Evolutionary conservation across 169 alveolate species (phyloP).

Genomic region (Cryptosporidium baileyi): DNA sequence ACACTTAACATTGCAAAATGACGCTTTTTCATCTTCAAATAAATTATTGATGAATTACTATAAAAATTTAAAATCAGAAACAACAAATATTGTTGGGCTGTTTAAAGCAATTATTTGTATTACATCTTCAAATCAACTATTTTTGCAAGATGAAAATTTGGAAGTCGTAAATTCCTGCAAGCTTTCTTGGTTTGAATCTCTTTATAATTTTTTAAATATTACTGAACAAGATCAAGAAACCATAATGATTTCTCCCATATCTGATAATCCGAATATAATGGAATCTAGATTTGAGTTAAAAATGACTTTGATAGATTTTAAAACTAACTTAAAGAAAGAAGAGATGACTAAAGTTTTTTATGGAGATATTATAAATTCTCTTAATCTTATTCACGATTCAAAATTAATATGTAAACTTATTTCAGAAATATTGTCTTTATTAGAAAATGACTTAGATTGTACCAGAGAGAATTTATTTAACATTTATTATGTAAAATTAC

Average conservation of each 20-base stretch:
- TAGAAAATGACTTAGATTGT: not conserved
- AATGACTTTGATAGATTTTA: constrained; percentile 4
- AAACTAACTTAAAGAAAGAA: not conserved
- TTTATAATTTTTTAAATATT: constrained; percentile 26
- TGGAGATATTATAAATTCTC: not conserved
- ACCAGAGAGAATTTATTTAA: not conserved
- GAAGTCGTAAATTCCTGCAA: constrained; percentile 21
- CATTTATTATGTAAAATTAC: constrained; percentile 3
- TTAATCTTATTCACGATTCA: constrained; percentile 22
- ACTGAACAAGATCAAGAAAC: constrained; percentile 38
- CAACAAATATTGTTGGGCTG: not conserved
- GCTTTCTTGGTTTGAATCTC: constrained; percentile 27
- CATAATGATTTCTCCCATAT: constrained; percentile 9
- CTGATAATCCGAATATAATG: not conserved
- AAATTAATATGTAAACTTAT: not conserved
- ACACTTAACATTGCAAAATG: constrained; percentile 58
- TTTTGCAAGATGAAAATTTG: not conserved
- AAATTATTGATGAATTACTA: constrained; percentile 30
- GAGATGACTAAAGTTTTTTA: not conserved
- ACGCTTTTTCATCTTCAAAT: constrained; percentile 65
- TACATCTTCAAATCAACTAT: not conserved
- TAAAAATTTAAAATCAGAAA: constrained; percentile 9
- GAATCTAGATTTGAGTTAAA: constrained; percentile 55
- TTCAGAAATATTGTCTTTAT: not conserved
- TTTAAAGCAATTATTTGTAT: constrained; percentile 16